These are phyloP conservation scores for Pythium plurisporium DNA, from an alignment of 352 stramenopile genomes.

Conservation along the genomic window DNA sequence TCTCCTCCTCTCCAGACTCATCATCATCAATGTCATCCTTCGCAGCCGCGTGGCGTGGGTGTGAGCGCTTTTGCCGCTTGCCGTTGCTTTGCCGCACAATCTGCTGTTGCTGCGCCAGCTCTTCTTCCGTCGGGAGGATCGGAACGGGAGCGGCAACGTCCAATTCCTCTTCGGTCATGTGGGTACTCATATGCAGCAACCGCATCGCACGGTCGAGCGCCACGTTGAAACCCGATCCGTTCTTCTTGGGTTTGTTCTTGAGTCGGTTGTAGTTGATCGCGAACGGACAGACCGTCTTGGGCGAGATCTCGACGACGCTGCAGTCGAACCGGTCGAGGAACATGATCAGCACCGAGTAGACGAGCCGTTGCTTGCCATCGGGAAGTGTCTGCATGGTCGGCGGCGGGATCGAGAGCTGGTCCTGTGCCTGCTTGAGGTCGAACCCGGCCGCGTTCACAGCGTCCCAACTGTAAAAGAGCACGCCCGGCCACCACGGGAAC, in stretches of 20 bases:
- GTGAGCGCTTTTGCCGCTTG: slow-evolving; percentile 8
- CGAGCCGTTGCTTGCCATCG: slow-evolving; percentile 26
- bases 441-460: slow-evolving; percentile 37
- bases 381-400: slow-evolving; percentile 28
- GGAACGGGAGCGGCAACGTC: slow-evolving; percentile 8
- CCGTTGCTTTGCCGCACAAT: not conserved
- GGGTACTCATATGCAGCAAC: slow-evolving; percentile 20
- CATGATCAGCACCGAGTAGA: slow-evolving; percentile 20
- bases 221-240: slow-evolving; percentile 4
- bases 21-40: not conserved
- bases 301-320: slow-evolving; percentile 18
- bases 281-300: slow-evolving; percentile 39
- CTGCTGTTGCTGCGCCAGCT: not conserved
- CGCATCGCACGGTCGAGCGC: slow-evolving; percentile 15
- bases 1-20: not conserved
- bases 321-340: slow-evolving; percentile 30
- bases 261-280: slow-evolving; percentile 42
- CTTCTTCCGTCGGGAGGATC: not conserved
- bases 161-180: slow-evolving; percentile 20
- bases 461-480: slow-evolving; percentile 71
- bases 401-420: slow-evolving; percentile 32
- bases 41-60: not conserved
- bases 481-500: slow-evolving; percentile 76
- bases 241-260: slow-evolving; percentile 17
- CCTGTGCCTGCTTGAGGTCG: slow-evolving; percentile 34